These are phyloP conservation scores for Ogataea allantospora DNA, from an alignment of 805 yeast genomes.

Conservation along the genomic window DNA sequence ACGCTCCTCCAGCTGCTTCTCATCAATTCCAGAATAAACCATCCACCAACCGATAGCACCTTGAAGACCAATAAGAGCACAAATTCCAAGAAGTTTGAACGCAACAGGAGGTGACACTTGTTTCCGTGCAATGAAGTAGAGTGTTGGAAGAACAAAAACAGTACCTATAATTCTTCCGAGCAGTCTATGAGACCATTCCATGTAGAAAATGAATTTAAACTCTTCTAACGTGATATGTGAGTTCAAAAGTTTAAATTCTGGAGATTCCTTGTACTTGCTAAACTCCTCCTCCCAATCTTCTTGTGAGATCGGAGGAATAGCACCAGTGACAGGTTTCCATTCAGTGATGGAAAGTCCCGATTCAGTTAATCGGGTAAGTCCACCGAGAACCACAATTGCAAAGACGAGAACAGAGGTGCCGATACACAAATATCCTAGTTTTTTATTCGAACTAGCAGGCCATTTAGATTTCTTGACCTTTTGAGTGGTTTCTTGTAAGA, in stretches of 20 bases:
- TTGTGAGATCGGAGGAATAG: constrained; percentile 82
- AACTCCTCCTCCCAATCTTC: constrained; percentile 87
- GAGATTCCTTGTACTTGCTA: constrained; percentile 74
- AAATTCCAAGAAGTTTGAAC: constrained; percentile 64
- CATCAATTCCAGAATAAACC: constrained; percentile 94
- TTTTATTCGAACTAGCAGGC: constrained; percentile 48
- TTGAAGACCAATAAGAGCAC: constrained; percentile 82
- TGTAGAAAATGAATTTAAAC: constrained; percentile 88
- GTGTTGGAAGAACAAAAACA: constrained; percentile 79
- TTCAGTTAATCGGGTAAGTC: constrained; percentile 91
- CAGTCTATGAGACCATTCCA: constrained; percentile 97
- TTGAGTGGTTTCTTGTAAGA: constrained; percentile 1
- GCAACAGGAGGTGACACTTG: constrained; percentile 68
- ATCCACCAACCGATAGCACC: constrained; percentile 99
- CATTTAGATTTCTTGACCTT: constrained; percentile 24
- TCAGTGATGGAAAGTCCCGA: constrained; percentile 95
- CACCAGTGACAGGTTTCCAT: constrained; percentile 97
- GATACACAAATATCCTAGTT: constrained; percentile 83
- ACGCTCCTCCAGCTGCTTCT: constrained; percentile 70
- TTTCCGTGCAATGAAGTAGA: constrained; percentile 69
- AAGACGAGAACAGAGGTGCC: constrained; percentile 88
- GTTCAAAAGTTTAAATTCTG: constrained; percentile 87
- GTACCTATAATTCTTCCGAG: constrained; percentile 90
- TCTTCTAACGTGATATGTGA: constrained; percentile 88
- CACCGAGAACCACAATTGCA: constrained; percentile 95